These are phyloP conservation scores for Zychaea mexicana DNA, from an alignment of 371 early-diverging fungal species.

Conservation along the genomic window DNA sequence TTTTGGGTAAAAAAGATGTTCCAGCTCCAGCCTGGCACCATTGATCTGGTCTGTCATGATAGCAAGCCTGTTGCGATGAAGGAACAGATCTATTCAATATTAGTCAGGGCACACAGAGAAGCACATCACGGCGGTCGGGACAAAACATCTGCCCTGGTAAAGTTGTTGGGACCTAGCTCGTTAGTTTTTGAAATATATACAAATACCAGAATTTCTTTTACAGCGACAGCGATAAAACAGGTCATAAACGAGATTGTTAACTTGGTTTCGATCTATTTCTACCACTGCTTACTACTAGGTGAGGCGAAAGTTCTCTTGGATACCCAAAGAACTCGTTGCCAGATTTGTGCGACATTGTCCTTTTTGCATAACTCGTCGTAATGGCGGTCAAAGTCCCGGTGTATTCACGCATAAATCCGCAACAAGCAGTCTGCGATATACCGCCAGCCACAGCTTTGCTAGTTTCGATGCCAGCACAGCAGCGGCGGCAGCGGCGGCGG, in stretches of 20 bases:
- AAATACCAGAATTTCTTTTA: no score
- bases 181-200: neutral
- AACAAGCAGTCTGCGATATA: neutral
- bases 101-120: conserved; percentile 60
- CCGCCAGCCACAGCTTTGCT: conserved; percentile 6
- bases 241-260: no score
- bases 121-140: conserved; percentile 67
- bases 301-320: conserved; percentile 58
- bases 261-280: no score
- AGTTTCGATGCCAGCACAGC: conserved; percentile 8
- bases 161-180: no score
- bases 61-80: conserved; percentile 63
- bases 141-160: conserved; percentile 66
- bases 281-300: no score
- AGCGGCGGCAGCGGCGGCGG: conserved; percentile 11
- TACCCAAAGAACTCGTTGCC: conserved; percentile 62
- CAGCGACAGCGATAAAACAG: no score
- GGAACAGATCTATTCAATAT: conserved; percentile 57
- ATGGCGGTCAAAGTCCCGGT: conserved; percentile 30
- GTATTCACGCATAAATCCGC: neutral
- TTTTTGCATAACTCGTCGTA: conserved; percentile 47
- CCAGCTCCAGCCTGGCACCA: conserved; percentile 38
- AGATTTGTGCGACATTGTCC: conserved; percentile 62
- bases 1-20: conserved; percentile 76
- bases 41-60: conserved; percentile 54